A percentile compares a stretch with the other conserved stretches of the same genome.
phyloP scores from a whole-genome alignment of 2,329 filamentous ascomycete genomes.

The Teratosphaeria viscida region DNA sequence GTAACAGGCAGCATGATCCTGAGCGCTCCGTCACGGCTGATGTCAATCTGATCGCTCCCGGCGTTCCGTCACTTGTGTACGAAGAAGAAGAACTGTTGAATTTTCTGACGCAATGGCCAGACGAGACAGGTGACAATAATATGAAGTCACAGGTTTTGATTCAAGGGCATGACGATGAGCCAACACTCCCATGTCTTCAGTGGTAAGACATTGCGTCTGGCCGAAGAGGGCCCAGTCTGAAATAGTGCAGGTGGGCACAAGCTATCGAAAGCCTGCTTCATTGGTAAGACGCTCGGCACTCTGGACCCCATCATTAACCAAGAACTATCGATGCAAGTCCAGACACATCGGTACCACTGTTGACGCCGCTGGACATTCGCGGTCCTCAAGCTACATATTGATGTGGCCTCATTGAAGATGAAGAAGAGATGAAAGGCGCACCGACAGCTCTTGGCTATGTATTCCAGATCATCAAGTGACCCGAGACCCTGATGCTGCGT shows the following conservation, averaged over 20 bases:
- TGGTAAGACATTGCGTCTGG: neutral
- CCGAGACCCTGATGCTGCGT: neutral
- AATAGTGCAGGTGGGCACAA: neutral
- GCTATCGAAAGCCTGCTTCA: neutral
- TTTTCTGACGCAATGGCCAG: neutral
- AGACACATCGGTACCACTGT: neutral
- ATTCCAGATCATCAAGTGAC: neutral
- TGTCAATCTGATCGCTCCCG: neutral
- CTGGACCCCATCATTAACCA: neutral
- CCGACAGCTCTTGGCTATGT: neutral
- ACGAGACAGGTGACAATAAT: neutral
- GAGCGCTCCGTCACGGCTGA: neutral
- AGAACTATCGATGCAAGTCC: neutral
- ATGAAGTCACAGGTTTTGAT: neutral
- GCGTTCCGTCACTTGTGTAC: neutral
- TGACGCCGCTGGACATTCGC: neutral
- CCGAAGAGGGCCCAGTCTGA: neutral
- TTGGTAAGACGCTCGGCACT: neutral
- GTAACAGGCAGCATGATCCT: neutral
- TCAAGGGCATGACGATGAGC: neutral
- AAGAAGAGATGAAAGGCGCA: neutral
- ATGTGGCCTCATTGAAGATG: neutral
- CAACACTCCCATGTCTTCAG: neutral
- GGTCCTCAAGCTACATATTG: neutral
- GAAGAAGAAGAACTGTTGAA: neutral